Conservation (phyloP, 2,329 filamentous ascomycete genomes). For the Diatrype stigma region DNA sequence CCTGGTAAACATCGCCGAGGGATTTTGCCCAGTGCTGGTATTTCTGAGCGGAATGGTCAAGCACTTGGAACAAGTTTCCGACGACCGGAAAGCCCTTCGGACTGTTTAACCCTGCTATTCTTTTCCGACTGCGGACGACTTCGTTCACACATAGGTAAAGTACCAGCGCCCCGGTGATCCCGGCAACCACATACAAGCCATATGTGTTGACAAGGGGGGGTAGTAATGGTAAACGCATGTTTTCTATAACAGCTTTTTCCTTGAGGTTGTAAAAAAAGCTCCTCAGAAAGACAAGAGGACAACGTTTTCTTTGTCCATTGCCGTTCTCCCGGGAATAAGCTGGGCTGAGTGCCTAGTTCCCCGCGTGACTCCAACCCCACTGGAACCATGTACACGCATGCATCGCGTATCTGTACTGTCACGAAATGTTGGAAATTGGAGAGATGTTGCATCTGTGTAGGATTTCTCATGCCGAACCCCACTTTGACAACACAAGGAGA, state of each 20-base stretch:
- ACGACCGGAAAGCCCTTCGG: conserved; percentile 40
- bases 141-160: conserved; percentile 23
- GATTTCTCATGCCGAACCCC: not conserved
- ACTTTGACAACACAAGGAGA: not conserved
- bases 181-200: conserved; percentile 1
- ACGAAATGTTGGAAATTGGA: not conserved
- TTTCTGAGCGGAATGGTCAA: conserved; percentile 50
- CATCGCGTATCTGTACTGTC: not conserved
- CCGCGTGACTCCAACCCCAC: not conserved
- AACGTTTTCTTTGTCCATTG: not conserved
- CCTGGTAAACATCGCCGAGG: conserved; percentile 63
- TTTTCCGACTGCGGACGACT: conserved; percentile 16
- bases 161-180: conserved; percentile 4
- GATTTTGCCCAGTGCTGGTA: conserved; percentile 52
- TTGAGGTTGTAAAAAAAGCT: not conserved
- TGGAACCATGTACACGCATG: not conserved
- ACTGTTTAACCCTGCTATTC: conserved; percentile 22
- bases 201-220: not conserved
- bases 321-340: not conserved
- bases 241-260: not conserved
- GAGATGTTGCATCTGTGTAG: not conserved
- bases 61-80: conserved; percentile 59
- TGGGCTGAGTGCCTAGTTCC: not conserved
- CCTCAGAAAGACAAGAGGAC: not conserved
- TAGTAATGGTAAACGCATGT: too few species aligned